phyloP scores from a whole-genome alignment of 164 flowering plant genomes.

The Tetrastigma voinierianum region DNA sequence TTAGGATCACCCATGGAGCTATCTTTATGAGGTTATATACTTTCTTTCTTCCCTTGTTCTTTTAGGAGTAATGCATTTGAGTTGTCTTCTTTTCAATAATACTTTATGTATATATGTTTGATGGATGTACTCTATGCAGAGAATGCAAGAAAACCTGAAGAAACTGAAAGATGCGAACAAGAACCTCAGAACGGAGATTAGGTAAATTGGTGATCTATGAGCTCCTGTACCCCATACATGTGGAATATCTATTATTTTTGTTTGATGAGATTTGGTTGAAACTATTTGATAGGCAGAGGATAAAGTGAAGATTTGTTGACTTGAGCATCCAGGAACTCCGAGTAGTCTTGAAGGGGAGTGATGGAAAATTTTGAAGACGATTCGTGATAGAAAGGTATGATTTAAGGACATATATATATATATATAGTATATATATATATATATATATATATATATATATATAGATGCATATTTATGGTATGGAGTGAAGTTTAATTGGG shows the following conservation, averaged over 20 bases:
- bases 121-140: conserved; percentile 14
- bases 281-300: conserved; percentile 24
- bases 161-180: conserved; percentile 28
- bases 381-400: too few relatives aligned
- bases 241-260: background rate
- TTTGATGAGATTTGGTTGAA: background rate
- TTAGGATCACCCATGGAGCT: conserved; percentile 30
- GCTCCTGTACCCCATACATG: too few relatives aligned
- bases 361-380: too few relatives aligned
- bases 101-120: background rate
- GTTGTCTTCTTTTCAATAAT: background rate
- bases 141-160: conserved; percentile 31
- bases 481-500: too few relatives aligned
- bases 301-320: too few relatives aligned
- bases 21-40: conserved; percentile 31
- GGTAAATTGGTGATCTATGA: conserved; percentile 16
- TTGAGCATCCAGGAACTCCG: too few relatives aligned
- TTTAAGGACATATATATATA: too few relatives aligned
- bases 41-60: background rate
- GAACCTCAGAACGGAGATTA: conserved; percentile 27
- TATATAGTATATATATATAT: too few relatives aligned
- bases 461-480: too few relatives aligned
- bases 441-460: too few relatives aligned
- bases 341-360: too few relatives aligned
- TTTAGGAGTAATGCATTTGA: background rate